Conservation (phyloP, 2,329 filamentous ascomycete genomes). For the Nectriaceae sp. region DNA sequence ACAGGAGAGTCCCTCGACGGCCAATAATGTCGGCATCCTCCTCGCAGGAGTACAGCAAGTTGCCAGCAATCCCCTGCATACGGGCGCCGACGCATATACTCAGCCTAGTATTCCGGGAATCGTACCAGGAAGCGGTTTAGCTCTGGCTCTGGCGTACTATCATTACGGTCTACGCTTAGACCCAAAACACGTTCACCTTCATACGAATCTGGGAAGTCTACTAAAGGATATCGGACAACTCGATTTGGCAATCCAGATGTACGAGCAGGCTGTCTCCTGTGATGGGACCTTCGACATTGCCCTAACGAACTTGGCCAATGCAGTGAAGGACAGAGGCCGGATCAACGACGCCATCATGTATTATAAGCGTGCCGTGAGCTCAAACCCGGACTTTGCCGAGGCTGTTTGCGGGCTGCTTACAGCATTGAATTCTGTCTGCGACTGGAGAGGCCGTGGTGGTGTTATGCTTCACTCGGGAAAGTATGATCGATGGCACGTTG, state of each 20-base stretch:
- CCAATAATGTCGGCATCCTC: constrained; percentile 96
- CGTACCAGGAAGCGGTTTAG: constrained; percentile 80
- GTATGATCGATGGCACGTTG: constrained; percentile 91
- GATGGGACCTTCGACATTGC: constrained; percentile 97
- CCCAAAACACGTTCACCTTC: constrained; percentile 87
- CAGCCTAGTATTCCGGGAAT: constrained; percentile 71
- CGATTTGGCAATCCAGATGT: constrained; percentile 92
- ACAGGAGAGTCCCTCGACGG: constrained; percentile 94
- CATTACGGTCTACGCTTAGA: constrained; percentile 90
- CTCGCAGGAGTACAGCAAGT: constrained; percentile 88
- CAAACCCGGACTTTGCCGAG: constrained; percentile 96
- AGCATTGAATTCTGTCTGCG: constrained; percentile 93
- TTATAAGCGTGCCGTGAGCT: constrained; percentile 84
- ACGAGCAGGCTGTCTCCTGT: constrained; percentile 88
- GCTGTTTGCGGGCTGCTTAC: constrained; percentile 95
- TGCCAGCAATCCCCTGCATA: constrained; percentile 32
- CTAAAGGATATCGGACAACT: constrained; percentile 96
- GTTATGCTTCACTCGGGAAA: constrained; percentile 72
- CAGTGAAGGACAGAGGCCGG: constrained; percentile 93
- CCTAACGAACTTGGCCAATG: constrained; percentile 93
- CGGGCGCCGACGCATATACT: constrained; percentile 11
- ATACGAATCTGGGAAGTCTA: constrained; percentile 93
- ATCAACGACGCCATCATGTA: constrained; percentile 91
- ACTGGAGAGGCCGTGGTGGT: constrained; percentile 89
- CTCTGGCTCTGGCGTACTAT: constrained; percentile 89